Conservation (phyloP, 208 protist species). For the Trypanosomatidae sp. region DNA sequence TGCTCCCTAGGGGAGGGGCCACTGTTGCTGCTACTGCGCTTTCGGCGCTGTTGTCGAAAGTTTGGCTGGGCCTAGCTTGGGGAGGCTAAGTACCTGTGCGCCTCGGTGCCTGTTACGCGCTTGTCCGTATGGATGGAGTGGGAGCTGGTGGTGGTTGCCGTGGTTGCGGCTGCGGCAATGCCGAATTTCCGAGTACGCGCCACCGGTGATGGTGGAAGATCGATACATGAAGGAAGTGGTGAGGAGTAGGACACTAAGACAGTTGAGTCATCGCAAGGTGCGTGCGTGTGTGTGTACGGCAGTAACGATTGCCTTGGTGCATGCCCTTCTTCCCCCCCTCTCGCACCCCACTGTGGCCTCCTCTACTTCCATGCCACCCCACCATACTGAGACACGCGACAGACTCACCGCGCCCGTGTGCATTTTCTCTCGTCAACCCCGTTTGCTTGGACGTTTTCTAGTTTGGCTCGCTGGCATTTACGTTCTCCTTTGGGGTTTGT, state of each 20-base stretch:
- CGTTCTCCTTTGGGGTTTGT: neutral
- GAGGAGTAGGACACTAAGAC: slow-evolving; percentile 5
- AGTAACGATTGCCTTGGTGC: neutral
- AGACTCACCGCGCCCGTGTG: neutral
- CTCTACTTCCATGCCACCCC: neutral
- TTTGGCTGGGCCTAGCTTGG: neutral
- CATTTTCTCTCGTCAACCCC: neutral
- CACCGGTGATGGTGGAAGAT: neutral
- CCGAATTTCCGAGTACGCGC: neutral
- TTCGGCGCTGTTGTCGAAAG: neutral
- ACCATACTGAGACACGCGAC: neutral
- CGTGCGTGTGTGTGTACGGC: neutral
- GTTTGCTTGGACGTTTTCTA: neutral
- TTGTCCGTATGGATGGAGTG: slow-evolving; percentile 1
- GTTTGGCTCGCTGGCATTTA: neutral
- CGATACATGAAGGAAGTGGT: neutral
- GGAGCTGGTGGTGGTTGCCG: too few species aligned
- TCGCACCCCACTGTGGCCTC: neutral
- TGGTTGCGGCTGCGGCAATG: neutral
- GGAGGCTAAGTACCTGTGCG: neutral
- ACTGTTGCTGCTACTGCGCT: neutral
- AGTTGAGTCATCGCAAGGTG: neutral
- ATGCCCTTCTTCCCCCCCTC: neutral
- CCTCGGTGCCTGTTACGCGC: neutral
- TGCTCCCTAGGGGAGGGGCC: neutral